Evolutionary conservation across 345 rosid genomes (phyloP).

Genomic region (Passiflora organensis): DNA sequence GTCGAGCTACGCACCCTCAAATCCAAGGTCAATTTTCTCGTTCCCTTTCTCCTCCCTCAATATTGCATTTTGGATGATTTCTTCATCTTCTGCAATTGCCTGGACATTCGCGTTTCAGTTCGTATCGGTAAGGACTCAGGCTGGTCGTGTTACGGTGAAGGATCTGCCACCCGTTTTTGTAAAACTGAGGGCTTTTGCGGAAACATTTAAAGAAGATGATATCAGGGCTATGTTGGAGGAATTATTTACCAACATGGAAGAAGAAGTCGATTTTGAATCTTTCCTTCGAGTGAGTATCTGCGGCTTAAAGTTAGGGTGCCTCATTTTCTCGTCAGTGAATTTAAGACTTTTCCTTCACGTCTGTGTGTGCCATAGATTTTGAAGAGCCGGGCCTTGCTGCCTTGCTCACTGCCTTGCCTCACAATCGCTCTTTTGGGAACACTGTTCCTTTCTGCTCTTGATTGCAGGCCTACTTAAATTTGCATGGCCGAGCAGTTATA

Average conservation of each 20-base stretch:
- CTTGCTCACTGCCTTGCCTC: too few species aligned
- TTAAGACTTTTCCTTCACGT: neutral
- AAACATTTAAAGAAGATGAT: slow-evolving; percentile 54
- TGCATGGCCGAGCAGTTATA: slow-evolving; percentile 57
- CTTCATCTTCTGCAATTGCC: neutral
- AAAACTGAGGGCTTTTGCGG: slow-evolving; percentile 66
- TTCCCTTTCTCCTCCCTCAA: neutral
- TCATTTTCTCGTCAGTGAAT: neutral
- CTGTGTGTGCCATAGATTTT: neutral
- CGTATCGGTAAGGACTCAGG: slow-evolving; percentile 53
- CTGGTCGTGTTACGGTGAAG: slow-evolving; percentile 47
- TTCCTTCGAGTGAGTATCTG: slow-evolving; percentile 67
- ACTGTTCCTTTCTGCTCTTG: neutral
- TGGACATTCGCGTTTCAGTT: slow-evolving; percentile 34
- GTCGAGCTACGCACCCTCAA: slow-evolving; percentile 95
- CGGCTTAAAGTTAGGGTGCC: neutral
- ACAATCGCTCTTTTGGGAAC: neutral
- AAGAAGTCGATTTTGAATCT: slow-evolving; percentile 78
- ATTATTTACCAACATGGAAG: slow-evolving; percentile 34
- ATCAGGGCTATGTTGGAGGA: slow-evolving; percentile 58
- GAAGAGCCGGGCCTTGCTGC: too few species aligned
- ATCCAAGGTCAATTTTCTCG: slow-evolving; percentile 54
- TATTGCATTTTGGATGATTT: neutral
- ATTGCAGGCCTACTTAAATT: slow-evolving; percentile 61
- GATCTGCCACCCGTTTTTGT: slow-evolving; percentile 67